Conservation (phyloP, 768 basidiomycete species). For the Suillus plorans region DNA sequence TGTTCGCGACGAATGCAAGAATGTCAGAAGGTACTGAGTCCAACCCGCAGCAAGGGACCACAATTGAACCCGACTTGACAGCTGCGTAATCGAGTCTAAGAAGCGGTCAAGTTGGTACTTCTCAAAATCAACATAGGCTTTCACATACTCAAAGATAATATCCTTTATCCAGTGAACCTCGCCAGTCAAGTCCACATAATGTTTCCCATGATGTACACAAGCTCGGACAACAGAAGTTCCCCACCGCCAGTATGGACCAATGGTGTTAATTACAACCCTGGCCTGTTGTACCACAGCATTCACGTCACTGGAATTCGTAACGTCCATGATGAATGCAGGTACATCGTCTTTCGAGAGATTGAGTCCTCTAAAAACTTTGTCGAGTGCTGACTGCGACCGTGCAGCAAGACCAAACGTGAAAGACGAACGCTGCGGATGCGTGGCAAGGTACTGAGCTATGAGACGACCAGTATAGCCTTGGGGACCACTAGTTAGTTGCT, state of each 20-base stretch:
- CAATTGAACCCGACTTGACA: conserved; percentile 64
- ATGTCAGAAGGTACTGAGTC: conserved; percentile 81
- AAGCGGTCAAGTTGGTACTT: conserved; percentile 14
- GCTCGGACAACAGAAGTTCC: conserved; percentile 79
- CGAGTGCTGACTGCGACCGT: conserved; percentile 63
- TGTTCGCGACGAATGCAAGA: conserved; percentile 64
- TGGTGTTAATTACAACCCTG: conserved; percentile 72
- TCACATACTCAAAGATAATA: conserved; percentile 57
- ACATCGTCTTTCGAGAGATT: conserved; percentile 40
- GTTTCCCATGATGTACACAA: conserved; percentile 70
- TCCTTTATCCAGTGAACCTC: conserved; percentile 66
- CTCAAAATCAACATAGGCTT: conserved; percentile 6
- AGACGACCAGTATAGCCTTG: conserved; percentile 70
- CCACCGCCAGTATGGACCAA: conserved; percentile 73
- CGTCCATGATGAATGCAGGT: conserved; percentile 54
- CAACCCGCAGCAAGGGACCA: conserved; percentile 77
- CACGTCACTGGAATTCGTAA: conserved; percentile 51
- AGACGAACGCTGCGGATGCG: conserved; percentile 54
- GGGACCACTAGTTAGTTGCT: neutral
- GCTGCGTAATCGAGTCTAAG: conserved; percentile 72
- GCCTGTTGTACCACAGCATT: conserved; percentile 55
- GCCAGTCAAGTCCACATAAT: conserved; percentile 86
- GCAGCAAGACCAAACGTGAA: conserved; percentile 75
- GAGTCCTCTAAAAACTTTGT: conserved; percentile 48
- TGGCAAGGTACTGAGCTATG: conserved; percentile 62